Evolutionary conservation across 2,329 filamentous ascomycete genomes (phyloP), one percentile per base, ranked within the genome.

Genomic region (Claviceps africana): DNA sequence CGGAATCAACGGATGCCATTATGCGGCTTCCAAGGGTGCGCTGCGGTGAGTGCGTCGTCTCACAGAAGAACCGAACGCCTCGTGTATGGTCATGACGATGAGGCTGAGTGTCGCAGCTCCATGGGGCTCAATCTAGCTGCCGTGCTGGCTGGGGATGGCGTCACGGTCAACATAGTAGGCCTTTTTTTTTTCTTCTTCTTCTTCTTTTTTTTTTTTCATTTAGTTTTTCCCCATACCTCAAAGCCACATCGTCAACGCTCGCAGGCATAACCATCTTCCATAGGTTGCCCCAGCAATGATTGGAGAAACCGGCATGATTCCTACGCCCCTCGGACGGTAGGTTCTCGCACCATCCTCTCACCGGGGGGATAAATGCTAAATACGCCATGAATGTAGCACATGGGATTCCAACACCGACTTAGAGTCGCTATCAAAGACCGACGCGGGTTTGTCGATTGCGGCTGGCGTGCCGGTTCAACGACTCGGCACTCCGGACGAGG

Each of bases 281-380:
- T 30, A 55, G 53, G 53, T 55, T 8, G 47, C 51, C 2, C 53
- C 53, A 21, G 53, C 53, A 15, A 55, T 55, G 53, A 53, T 55
- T 30, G 51, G 53, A 11, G 52, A 51, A 17, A 55, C 53, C n/a
- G 53, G 53, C 48, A 55, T 55, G 53, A 55, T 55, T 35, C 48
- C 53, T 33, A 15, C 28, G n/a, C 53, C 53, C 19, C 46, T 48
- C 13, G 44, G 43, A 51, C 44, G 45, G 53, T 55, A 19, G 21
- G 53, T 37, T 35, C 2, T 3, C 33, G 35, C 2, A 1, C 35
- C 13, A 9, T 9, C 15, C 15, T 15, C 25, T 39, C 11, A 3
- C 21, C 15, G 13, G 3, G 11, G 21, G 25, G 11, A 28, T 17
- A 8, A 2, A 17, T 35, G 17, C 40, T 47, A 15, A 33, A 33